Evolutionary conservation across 768 basidiomycete genomes (phyloP), one percentile per base, ranked within the genome.

Genomic region (Lepiota venenata): DNA sequence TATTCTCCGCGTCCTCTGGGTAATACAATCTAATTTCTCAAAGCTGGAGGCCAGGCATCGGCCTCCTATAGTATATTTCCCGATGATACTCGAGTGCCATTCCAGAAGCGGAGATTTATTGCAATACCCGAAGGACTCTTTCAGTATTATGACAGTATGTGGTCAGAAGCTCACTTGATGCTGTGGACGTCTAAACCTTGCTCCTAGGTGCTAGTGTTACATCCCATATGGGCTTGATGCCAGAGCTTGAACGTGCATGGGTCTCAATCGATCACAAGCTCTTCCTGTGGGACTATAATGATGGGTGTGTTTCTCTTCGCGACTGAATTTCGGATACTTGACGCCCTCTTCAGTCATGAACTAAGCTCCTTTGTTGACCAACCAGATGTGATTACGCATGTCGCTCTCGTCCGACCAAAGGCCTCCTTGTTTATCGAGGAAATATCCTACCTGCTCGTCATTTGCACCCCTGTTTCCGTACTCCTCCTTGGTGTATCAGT

Each of bases 231-330:
- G 95, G 95, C 9, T 71, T 99, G 50, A 81, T 98, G 66, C 86
- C 93, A 21, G 91, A 95, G 62, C 91, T 98, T 57, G 93, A 96
- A 61, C 82, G 93, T 43, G 94, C 90, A 0, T 99, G 94, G 93
- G 88, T 98, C 59, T 88, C 92, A 9, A 88, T 96, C 55, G 93
- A 98, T 71, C 86, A 94, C 68, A 91, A 92, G 62, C 76, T 99
- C 32, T 91, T 97, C 63, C 74, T 99, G 20, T 98, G 97, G 97
- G 93, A 99, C 69, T 99, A 97, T 67, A 74, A 85, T 35, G 91
- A 96, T 61, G 92, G 93, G 95, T 96, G 60, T 52, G 88, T 74
- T 36, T 10, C 27, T 37, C 12, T 46, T 27, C 32, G 38, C 39
- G 37, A 32, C 38, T 22, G 43, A 38, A 15, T 49, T 39, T 53